Percentiles rank a stretch among this genome's conserved stretches.
phyloP scores from a whole-genome alignment of 352 stramenopile species.

The Globisporangium acanthophoron region DNA sequence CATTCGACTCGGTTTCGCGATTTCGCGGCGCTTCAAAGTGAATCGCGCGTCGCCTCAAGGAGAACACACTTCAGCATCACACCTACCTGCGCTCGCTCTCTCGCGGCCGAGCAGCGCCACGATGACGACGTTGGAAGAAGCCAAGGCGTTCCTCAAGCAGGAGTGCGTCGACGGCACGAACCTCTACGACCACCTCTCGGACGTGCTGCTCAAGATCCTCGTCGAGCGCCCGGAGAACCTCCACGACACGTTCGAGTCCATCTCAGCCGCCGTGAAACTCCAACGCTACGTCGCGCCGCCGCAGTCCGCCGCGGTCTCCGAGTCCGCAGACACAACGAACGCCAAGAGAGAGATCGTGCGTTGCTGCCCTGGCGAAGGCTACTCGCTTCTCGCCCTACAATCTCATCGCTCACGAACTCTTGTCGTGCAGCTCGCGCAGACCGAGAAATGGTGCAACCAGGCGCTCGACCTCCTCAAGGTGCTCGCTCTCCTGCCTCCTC shows the following conservation, averaged over 20 bases:
- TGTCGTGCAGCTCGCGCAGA: constrained; percentile 33
- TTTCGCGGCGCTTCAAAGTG: too few relatives aligned
- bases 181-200: constrained; percentile 82
- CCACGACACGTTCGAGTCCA: constrained; percentile 80
- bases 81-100: too few relatives aligned
- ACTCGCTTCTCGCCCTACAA: not conserved
- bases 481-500: not conserved
- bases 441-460: constrained; percentile 62
- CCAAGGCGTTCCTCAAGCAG: constrained; percentile 87
- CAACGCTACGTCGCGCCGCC: constrained; percentile 47
- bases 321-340: constrained; percentile 18
- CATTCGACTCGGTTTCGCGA: too few relatives aligned
- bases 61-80: too few relatives aligned
- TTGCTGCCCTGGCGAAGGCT: not conserved
- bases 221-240: constrained; percentile 84
- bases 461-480: constrained; percentile 59
- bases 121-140: constrained; percentile 82
- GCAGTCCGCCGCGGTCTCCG: constrained; percentile 24
- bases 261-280: constrained; percentile 83
- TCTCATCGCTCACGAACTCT: not conserved
- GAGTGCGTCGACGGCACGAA: constrained; percentile 67
- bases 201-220: constrained; percentile 84
- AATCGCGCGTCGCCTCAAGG: too few relatives aligned
- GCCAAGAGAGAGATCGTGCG: constrained; percentile 54
- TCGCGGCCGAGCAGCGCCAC: not conserved